Conservation (phyloP, 1,284 basidiomycete species). For the Volvariella surrecta region DNA sequence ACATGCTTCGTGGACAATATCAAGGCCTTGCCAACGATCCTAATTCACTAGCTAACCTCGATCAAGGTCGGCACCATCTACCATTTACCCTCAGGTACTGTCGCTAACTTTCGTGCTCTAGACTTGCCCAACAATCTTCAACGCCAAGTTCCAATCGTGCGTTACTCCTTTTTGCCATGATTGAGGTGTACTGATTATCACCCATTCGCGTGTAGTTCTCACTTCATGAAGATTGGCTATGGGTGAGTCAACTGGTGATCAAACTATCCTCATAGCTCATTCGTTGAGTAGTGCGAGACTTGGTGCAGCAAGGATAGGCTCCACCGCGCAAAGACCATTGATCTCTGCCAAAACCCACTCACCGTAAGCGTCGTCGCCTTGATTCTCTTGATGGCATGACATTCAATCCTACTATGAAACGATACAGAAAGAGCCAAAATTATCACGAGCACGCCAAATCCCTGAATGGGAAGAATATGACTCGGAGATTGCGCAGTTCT, state of each 20-base stretch:
- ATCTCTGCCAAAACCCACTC: constrained; percentile 88
- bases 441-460: constrained; percentile 87
- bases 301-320: constrained; percentile 85
- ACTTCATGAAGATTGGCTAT: constrained; percentile 86
- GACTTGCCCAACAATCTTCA: constrained; percentile 94
- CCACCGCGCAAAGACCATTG: constrained; percentile 80
- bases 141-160: constrained; percentile 79
- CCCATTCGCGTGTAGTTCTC: constrained; percentile 51
- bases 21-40: constrained; percentile 92
- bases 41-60: constrained; percentile 88
- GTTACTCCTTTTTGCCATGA: constrained; percentile 17
- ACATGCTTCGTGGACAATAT: constrained; percentile 88
- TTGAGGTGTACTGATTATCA: constrained; percentile 2
- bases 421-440: constrained; percentile 90
- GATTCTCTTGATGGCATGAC: background rate
- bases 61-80: constrained; percentile 59
- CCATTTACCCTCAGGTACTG: constrained; percentile 1
- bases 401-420: too few relatives aligned
- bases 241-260: constrained; percentile 44
- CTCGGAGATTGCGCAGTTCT: constrained; percentile 66
- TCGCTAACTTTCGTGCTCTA: constrained; percentile 17
- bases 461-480: constrained; percentile 98
- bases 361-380: constrained; percentile 48
- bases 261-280: background rate
- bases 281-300: constrained; percentile 60